A percentile compares a stretch with the other conserved stretches of the same genome.
These are phyloP conservation scores for Pistacia integerrima DNA, from an alignment of 345 rosid genomes.

Conservation along the genomic window DNA sequence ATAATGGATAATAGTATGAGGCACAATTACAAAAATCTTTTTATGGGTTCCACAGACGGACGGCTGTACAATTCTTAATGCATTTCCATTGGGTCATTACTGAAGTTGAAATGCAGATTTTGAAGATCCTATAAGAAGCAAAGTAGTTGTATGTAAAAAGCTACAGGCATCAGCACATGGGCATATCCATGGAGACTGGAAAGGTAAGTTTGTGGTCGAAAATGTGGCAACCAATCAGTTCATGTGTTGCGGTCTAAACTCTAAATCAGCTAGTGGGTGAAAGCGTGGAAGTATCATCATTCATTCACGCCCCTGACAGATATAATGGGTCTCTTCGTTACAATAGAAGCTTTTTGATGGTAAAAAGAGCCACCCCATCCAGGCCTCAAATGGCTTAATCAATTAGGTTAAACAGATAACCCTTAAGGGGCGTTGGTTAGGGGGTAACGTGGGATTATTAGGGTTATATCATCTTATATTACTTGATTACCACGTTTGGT, in stretches of 20 bases:
- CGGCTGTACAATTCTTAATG: background rate
- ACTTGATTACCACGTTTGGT: too few species aligned
- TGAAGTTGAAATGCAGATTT: background rate
- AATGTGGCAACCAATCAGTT: background rate
- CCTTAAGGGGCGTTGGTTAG: too few species aligned
- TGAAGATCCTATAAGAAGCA: constrained; percentile 2
- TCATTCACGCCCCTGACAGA: background rate
- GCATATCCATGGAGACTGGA: background rate
- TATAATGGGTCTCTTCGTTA: too few species aligned
- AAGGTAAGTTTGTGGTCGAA: constrained; percentile 6
- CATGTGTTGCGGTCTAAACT: constrained; percentile 10
- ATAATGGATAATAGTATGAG: background rate
- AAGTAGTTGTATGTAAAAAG: background rate
- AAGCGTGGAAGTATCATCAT: background rate
- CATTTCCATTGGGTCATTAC: too few species aligned
- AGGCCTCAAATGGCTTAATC: too few species aligned
- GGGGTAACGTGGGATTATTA: too few species aligned
- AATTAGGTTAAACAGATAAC: too few species aligned
- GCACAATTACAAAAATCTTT: background rate
- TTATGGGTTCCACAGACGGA: background rate
- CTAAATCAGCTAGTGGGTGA: background rate
- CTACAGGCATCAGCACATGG: constrained; percentile 16
- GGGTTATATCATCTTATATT: too few species aligned
- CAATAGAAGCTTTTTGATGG: background rate
- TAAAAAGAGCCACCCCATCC: too few species aligned